Percentiles rank a stretch among this genome's conserved stretches.
These are phyloP conservation scores for Blastobotrys elegans DNA, from an alignment of 1,139 yeast genomes.

Conservation along the genomic window DNA sequence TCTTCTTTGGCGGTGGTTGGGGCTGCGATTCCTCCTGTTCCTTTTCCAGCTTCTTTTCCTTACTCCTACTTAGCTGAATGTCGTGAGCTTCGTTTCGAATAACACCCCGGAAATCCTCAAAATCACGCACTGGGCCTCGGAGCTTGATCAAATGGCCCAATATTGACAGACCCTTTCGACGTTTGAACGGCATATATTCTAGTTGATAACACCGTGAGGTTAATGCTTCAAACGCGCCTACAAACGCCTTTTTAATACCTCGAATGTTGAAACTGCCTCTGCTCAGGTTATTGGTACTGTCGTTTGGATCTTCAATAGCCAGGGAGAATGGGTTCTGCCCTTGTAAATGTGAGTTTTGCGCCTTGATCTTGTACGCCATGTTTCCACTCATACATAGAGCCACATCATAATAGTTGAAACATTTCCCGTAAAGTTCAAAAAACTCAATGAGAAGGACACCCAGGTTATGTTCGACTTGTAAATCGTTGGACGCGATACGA, in stretches of 20 bases:
- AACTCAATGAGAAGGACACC: slow-evolving; percentile 90
- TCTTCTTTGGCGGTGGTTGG: slow-evolving; percentile 3
- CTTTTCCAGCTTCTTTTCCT: neutral
- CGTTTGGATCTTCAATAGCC: slow-evolving; percentile 89
- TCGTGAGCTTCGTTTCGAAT: slow-evolving; percentile 13
- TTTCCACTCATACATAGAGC: slow-evolving; percentile 38
- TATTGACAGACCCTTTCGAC: slow-evolving; percentile 67
- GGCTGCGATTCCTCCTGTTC: neutral
- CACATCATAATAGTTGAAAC: slow-evolving; percentile 80
- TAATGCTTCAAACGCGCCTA: slow-evolving; percentile 83
- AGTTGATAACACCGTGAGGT: slow-evolving; percentile 40
- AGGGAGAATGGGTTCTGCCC: slow-evolving; percentile 55
- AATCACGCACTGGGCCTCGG: slow-evolving; percentile 72
- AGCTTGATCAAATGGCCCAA: slow-evolving; percentile 76
- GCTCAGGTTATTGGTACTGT: slow-evolving; percentile 72
- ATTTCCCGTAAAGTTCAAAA: slow-evolving; percentile 90
- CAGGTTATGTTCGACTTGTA: slow-evolving; percentile 66
- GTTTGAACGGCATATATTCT: slow-evolving; percentile 54
- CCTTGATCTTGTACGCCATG: slow-evolving; percentile 55
- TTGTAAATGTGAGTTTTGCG: slow-evolving; percentile 49
- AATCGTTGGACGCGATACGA: slow-evolving; percentile 59
- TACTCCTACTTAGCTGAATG: neutral
- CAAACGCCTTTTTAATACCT: slow-evolving; percentile 79
- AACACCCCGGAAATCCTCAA: slow-evolving; percentile 62
- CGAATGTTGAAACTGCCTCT: slow-evolving; percentile 80